Percentiles rank a stretch among this genome's conserved stretches.
Evolutionary conservation across 805 yeast genomes (phyloP).

Genomic region (Candida palmyrensis): DNA sequence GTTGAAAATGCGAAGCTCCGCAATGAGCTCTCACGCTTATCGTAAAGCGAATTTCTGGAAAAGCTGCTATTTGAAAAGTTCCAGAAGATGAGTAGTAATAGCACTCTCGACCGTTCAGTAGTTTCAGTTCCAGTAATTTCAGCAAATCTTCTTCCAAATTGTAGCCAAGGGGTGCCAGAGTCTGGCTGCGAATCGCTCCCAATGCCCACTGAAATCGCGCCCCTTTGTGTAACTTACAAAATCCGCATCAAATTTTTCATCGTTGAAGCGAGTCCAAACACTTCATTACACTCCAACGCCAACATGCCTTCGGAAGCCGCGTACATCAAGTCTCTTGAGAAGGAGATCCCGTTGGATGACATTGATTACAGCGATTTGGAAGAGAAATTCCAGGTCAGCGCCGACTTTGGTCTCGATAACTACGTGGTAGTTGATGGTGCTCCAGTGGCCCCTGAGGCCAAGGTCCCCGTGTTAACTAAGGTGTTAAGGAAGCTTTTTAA

Average conservation of each 20-base stretch:
- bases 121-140: no score
- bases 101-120: no score
- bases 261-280: slow-evolving; percentile 2
- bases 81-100: no score
- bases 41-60: no score
- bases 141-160: no score
- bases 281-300: not conserved
- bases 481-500: slow-evolving; percentile 79
- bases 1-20: slow-evolving; percentile 44
- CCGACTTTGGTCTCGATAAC: slow-evolving; percentile 61
- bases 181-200: no score
- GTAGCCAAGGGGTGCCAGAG: no score
- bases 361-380: slow-evolving; percentile 85
- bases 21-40: slow-evolving; percentile 8
- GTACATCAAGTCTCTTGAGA: slow-evolving; percentile 29
- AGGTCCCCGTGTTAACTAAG: slow-evolving; percentile 76
- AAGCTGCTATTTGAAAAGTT: no score
- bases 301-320: slow-evolving; percentile 18
- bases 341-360: slow-evolving; percentile 40
- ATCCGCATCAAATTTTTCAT: slow-evolving; percentile 12
- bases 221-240: no score
- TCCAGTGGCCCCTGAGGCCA: slow-evolving; percentile 89
- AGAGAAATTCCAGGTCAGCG: slow-evolving; percentile 56
- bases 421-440: slow-evolving; percentile 91
- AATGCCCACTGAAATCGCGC: no score